Conservation (phyloP, 768 basidiomycete species). For the Mycena amicta region DNA sequence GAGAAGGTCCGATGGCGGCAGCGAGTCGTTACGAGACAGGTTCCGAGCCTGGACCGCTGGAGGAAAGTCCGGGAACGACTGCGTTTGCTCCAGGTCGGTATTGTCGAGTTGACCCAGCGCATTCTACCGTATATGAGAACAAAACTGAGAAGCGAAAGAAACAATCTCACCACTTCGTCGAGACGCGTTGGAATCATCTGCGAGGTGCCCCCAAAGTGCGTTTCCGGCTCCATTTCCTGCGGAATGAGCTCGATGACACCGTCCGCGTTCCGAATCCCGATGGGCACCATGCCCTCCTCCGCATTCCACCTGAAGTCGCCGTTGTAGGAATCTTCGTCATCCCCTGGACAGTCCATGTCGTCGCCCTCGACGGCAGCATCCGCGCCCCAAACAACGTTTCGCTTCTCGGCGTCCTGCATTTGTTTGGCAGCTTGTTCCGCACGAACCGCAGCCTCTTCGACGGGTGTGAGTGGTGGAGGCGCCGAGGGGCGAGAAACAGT, state of each 20-base stretch:
- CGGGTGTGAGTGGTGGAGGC: conserved; percentile 51
- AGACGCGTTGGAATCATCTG: conserved; percentile 57
- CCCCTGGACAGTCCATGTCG: conserved; percentile 62
- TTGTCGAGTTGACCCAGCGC: conserved; percentile 20
- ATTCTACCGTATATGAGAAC: conserved; percentile 8
- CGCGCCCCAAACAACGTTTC: conserved; percentile 69
- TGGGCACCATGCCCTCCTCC: conserved; percentile 45
- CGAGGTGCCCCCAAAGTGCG: conserved; percentile 51
- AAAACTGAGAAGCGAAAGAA: background rate
- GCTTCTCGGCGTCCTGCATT: conserved; percentile 57
- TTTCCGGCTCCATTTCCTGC: conserved; percentile 40
- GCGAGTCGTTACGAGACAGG: conserved; percentile 13
- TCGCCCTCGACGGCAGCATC: conserved; percentile 51
- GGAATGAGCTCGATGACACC: conserved; percentile 54
- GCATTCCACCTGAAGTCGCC: conserved; percentile 38
- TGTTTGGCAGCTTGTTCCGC: conserved; percentile 62
- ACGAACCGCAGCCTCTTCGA: conserved; percentile 57
- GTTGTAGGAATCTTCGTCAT: conserved; percentile 45
- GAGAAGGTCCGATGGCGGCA: conserved; percentile 25
- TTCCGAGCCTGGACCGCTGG: conserved; percentile 4
- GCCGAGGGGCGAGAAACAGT: conserved; percentile 36
- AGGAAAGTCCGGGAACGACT: conserved; percentile 37
- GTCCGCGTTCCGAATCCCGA: conserved; percentile 59
- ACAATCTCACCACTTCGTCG: conserved; percentile 52
- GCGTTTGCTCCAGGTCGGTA: conserved; percentile 52